Evolutionary conservation across 1,284 basidiomycete species (phyloP), one percentile per base, ranked within the genome.

Genomic region (Ceratobasidium sp.): DNA sequence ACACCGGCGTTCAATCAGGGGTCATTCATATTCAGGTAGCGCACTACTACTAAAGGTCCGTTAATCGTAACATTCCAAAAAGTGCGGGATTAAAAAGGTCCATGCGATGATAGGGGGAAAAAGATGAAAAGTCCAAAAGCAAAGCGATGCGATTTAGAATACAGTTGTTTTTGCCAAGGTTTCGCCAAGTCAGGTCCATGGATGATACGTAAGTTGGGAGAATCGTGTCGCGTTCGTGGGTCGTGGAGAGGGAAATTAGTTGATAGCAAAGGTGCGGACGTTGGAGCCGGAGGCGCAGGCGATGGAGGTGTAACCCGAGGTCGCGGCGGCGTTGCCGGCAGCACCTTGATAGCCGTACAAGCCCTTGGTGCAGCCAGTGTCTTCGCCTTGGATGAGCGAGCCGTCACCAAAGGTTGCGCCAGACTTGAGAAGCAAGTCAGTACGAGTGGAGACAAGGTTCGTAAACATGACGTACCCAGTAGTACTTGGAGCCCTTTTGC

Each of bases 401-500:
- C 59, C 71, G 43, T 74, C 71, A 22, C 44, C 46, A 19, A 64
- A 44, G 11, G 71, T 74, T 25, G 71, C 71, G 32, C 71, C 71
- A 74, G 71, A 74, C 71, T 74, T 52, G 17, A 59, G 19, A n/a
- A n/a, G 8, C 46, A 25, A 65, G 46, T 62, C 44, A 51, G 44
- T 49, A 29, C 61, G 13, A 32, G 49, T n/a, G 34, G 19, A 8
- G 32, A 22, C 11, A 29, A 40, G 5, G 19, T 51, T 2, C 34
- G 13, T 37, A 29, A 54, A 2, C 34, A 51, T 9, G 34, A 74
- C 71, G 13, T 32, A 74, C 71, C 71, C 71, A 74, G 40, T 74
- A 74, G 61, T 74, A 74, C 3, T 74, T 29, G 4, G 71, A 74
- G 9, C 71, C 71, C 61, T 74, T 74, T 37, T 74, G 44, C 59